Base-by-base conservation (phyloP, 768 basidiomycete genomes). In the Mycena polygramma region DNA sequence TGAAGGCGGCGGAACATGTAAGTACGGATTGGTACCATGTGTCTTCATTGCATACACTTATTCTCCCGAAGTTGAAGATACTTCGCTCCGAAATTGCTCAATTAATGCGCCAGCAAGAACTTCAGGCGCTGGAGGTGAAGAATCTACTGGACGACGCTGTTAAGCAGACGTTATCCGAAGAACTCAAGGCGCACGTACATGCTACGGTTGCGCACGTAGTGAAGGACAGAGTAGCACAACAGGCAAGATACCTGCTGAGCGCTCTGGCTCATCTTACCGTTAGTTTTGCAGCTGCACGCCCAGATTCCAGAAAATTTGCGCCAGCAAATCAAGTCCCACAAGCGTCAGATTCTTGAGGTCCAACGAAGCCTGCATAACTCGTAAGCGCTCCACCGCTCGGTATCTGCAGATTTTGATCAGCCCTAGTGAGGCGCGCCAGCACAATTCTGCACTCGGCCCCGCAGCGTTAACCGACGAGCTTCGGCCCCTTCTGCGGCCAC, bases 401-500 rank as follows among this genome's bases (percentile, higher is more conserved):
- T n/a, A n/a, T n/a, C n/a, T 15, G 19, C 1, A 9, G 19, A 14
- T 7, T 10, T 41, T 52, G 30, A 59, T 22, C 15, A n/a, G 11
- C 49, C 37, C 22, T 69, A 88, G 86, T 7, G 85, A 89, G 77
- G 85, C 87, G 14, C 82, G 87, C 39, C 81, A 83, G 52, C 78
- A 81, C 67, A 85, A 86, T 75, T 75, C 80, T 14, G 77, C 79
- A 24, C 74, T 88, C 71, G 70, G 81, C 66, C 76, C 81, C 7
- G 77, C 80, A 57, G 78, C 82, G 26, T 78, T 82, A 51, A 74
- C 77, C n/a, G 84, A 83, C 20, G 84, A 84, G 14, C 79, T 89
- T 36, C 81, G 85, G 24, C 87, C 87, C 20, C 84, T 89, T 5
- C 78, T 89, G 19, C 84, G 87, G 0, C 88, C 88, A 1, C 78